phyloP scores from a whole-genome alignment of 2,329 filamentous ascomycete species.

The Onygenales sp. region DNA sequence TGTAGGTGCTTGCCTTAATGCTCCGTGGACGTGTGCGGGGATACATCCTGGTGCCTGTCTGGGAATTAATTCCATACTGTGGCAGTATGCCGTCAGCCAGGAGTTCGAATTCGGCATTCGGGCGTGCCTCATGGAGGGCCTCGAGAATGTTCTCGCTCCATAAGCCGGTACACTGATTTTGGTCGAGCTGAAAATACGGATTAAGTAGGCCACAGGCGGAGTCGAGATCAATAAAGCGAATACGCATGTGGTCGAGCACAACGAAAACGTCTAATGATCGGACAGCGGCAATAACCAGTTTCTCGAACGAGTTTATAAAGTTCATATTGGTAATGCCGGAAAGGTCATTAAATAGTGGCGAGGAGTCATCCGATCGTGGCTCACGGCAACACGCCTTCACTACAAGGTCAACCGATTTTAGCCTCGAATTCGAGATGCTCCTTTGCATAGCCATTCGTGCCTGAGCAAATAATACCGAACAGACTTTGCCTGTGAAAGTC shows the following conservation, averaged over 20 bases:
- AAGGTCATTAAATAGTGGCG: conserved; percentile 49
- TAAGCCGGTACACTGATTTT: conserved; percentile 55
- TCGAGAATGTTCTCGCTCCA: conserved; percentile 62
- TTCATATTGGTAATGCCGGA: conserved; percentile 62
- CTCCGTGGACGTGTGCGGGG: conserved; percentile 29
- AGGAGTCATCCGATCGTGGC: conserved; percentile 12
- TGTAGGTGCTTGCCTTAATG: conserved; percentile 31
- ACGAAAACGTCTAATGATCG: conserved; percentile 50
- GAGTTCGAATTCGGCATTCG: conserved; percentile 50
- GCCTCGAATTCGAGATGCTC: conserved; percentile 32
- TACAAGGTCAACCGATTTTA: conserved; percentile 60
- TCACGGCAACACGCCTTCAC: conserved; percentile 64
- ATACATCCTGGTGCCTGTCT: conserved; percentile 26
- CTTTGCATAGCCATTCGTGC: conserved; percentile 43
- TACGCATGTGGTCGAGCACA: conserved; percentile 55
- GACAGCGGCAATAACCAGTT: conserved; percentile 55
- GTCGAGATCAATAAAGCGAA: conserved; percentile 67
- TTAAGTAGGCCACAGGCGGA: conserved; percentile 62
- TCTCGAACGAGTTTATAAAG: conserved; percentile 64
- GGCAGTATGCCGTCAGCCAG: conserved; percentile 54
- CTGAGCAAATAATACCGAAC: conserved; percentile 56
- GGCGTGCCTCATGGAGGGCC: conserved; percentile 50
- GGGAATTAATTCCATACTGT: conserved; percentile 21
- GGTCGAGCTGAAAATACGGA: conserved; percentile 58
- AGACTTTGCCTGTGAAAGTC: conserved; percentile 63